Evolutionary conservation across 352 stramenopile species (phyloP).

Genomic region (Blastocystis sp.): DNA sequence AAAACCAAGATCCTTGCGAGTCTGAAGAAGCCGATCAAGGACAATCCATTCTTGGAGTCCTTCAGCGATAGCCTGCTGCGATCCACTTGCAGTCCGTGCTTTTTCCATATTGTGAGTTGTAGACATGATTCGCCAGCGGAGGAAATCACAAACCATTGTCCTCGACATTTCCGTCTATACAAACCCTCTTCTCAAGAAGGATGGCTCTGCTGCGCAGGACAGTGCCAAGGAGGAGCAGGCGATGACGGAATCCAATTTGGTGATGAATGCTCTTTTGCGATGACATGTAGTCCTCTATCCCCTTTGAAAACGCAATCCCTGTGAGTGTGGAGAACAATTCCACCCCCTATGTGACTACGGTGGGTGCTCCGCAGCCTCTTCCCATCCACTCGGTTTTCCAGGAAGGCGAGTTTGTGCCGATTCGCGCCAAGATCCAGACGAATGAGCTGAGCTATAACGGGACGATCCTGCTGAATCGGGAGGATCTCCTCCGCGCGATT

Average conservation of each 20-base stretch:
- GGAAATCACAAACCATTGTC: neutral
- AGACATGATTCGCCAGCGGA: neutral
- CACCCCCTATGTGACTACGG: neutral
- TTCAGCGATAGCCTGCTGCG: neutral
- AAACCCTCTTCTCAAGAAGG: neutral
- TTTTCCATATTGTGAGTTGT: neutral
- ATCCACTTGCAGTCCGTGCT: neutral
- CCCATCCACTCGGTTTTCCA: conserved; percentile 19
- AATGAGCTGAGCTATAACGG: conserved; percentile 10
- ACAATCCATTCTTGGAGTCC: conserved; percentile 8
- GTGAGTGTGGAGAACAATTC: conserved; percentile 23
- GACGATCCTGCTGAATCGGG: conserved; percentile 27
- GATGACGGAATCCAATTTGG: neutral
- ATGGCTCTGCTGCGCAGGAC: neutral
- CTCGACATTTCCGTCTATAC: neutral
- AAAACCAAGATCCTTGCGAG: neutral
- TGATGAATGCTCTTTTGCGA: neutral
- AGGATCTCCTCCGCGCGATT: neutral
- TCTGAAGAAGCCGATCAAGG: conserved; percentile 30
- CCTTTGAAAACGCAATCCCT: neutral
- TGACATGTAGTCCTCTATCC: neutral
- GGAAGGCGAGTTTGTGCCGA: conserved; percentile 8
- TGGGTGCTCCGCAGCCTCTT: neutral
- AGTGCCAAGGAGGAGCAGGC: neutral
- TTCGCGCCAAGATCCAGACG: conserved; percentile 29